Evolutionary conservation across 2,329 filamentous ascomycete genomes (phyloP), one percentile per base, ranked within the genome.

Genomic region (Aureobasidium sp.): DNA sequence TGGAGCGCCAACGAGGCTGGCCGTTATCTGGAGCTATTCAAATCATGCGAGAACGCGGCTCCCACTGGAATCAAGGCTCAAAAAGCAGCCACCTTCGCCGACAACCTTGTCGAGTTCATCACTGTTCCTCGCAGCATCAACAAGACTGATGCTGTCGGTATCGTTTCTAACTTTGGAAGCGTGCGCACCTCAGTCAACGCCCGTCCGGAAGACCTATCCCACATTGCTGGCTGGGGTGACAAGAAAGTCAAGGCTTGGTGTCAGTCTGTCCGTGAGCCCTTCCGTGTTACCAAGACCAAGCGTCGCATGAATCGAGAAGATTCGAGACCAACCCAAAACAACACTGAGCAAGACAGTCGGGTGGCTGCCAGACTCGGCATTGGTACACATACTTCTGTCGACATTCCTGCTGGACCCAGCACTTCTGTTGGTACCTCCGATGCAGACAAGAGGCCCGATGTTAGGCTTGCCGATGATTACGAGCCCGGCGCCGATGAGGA

Each of bases 1-100:
- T 99, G 94, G 94, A 93, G 89, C 6, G 90, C 93, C 17, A 88
- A 90, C 63, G 94, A 99, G 78, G 93, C 92, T 2, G 94, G 90
- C 0, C 87, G 93, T 69, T 99, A 99, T 71, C 81, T 99, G 27
- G 94, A 97, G 72, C 80, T 96, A 10, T 97, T 93, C 81, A 99
- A 99, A 75, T 90, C 88, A 0, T 96, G 91, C 70, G 94, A 99
- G 75, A 87, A 96, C 72, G 90, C 92, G 37, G 89, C 91, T 29
- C 82, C 85, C 4, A 85, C 85, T 0, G 88, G 89, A 36, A 97
- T 99, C 74, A 87, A 87, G 63, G 91, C 91, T 12, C 88, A 91
- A 68, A 91, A 96, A 74, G 86, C 89, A 1, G 88, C 87, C 23
- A 87, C 85, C 59, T 97, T 97, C 70, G 85, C 89, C 6, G 92